Conservation (phyloP, 768 basidiomycete species). For the Melanogaster broomeanus region DNA sequence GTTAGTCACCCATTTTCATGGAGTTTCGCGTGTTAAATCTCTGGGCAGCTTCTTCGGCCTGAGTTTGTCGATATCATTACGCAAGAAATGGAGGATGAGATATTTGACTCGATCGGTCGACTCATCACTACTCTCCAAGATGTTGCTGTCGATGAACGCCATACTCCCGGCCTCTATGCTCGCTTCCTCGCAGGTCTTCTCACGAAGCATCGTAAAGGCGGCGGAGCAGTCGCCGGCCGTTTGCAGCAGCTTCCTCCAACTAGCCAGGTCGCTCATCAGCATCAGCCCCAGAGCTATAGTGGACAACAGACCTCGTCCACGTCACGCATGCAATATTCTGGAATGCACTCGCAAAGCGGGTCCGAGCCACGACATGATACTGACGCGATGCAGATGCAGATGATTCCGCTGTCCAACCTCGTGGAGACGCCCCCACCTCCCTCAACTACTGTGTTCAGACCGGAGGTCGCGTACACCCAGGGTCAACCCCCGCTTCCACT, state of each 20-base stretch:
- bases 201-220: conserved; percentile 67
- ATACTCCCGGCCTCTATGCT: conserved; percentile 79
- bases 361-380: conserved; percentile 18
- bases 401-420: background rate
- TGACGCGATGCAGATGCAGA: conserved; percentile 35
- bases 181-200: conserved; percentile 77
- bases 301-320: conserved; percentile 33
- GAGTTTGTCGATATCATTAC: conserved; percentile 67
- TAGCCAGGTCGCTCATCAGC: conserved; percentile 26
- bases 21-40: background rate
- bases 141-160: conserved; percentile 79
- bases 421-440: background rate
- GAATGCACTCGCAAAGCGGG: conserved; percentile 11
- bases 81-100: conserved; percentile 62
- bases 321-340: conserved; percentile 22
- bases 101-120: conserved; percentile 69
- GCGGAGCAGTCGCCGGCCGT: conserved; percentile 53
- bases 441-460: conserved; percentile 6
- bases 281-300: conserved; percentile 14
- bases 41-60: conserved; percentile 62
- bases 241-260: conserved; percentile 52
- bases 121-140: conserved; percentile 73
- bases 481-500: conserved; percentile 43
- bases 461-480: conserved; percentile 48
- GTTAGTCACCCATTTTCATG: conserved; percentile 33